These are phyloP conservation scores for Cucumis melo DNA, from an alignment of 306 rosid species.

Conservation along the genomic window DNA sequence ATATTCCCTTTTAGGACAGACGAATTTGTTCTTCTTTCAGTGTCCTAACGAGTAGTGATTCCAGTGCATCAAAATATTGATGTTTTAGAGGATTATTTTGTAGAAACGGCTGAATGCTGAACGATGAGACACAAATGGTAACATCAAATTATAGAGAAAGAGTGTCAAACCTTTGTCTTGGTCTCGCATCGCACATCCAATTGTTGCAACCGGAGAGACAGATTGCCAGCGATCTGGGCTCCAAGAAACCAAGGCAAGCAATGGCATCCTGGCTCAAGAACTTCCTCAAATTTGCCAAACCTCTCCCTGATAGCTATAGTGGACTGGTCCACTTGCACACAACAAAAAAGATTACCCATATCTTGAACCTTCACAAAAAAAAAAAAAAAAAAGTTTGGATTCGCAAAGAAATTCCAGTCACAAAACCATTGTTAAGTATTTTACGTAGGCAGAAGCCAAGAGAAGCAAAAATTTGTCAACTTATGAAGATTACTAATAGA, in stretches of 20 bases:
- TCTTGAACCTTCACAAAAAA: conserved; percentile 18
- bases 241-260: conserved; percentile 85
- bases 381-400: not conserved
- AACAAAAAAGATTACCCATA: conserved; percentile 68
- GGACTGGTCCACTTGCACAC: conserved; percentile 73
- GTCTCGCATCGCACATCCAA: conserved; percentile 83
- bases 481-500: not conserved
- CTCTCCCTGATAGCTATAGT: conserved; percentile 63
- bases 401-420: not conserved
- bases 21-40: not conserved
- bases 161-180: conserved; percentile 68
- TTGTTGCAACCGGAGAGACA: conserved; percentile 83
- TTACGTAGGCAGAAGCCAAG: not conserved
- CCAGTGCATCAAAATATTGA: no score
- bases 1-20: not conserved
- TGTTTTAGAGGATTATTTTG: not conserved
- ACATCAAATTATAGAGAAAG: not conserved
- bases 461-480: not conserved
- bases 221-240: conserved; percentile 50
- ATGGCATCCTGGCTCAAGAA: conserved; percentile 90
- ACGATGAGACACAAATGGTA: not conserved
- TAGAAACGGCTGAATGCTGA: not conserved
- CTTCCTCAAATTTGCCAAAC: conserved; percentile 58
- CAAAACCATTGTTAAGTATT: not conserved
- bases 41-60: not conserved